Base-by-base conservation (phyloP, 345 rosid species). In the Gynandropsis gynandra region DNA sequence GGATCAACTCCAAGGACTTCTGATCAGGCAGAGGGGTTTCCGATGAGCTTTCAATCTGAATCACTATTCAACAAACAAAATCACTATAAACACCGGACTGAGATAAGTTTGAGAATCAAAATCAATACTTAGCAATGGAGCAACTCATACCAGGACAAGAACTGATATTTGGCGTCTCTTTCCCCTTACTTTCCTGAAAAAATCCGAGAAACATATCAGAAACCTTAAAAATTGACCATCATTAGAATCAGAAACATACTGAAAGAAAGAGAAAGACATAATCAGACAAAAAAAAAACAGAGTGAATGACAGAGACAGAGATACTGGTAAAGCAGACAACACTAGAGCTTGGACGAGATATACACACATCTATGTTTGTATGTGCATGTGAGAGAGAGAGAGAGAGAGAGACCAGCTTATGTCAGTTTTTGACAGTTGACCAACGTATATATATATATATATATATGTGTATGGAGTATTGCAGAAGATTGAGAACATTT, bases 371-470 rank as follows among this genome's bases (percentile, higher is more conserved):
- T 12, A 55, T 48, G 51, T 60, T 55, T 36, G 42, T 48, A 45
- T 45, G 40, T 45, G 67, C n/a, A 29, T 7, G 57, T 64, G 36
- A 52, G 65, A 69, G 70, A 70, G 74, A 78, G 80, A 65, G 57
- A 71, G 70, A 58, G 67, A 62, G 66, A 63, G 67, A 50, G 68
- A n/a, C n/a, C n/a, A 54, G 61, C 62, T 54, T 53, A 58, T 31
- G 72, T 74, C 74, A 66, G 81, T 75, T 76, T 74, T 76, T 77
- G 73, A 82, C 92, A 80, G 92, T 88, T 88, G 97, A 80, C 92
- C 80, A 46, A 7, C 1, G 45, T 11, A 32, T 42, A 12, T 48
- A 37, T 38, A 50, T 16, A 40, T 10, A 50, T 43, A 52, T 9
- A 49, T 45, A 37, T n/a, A n/a, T n/a, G n/a, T n/a, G n/a, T n/a